These are phyloP conservation scores for Diaporthe sp. DNA, from an alignment of 2,329 filamentous ascomycete genomes.

Conservation along the genomic window DNA sequence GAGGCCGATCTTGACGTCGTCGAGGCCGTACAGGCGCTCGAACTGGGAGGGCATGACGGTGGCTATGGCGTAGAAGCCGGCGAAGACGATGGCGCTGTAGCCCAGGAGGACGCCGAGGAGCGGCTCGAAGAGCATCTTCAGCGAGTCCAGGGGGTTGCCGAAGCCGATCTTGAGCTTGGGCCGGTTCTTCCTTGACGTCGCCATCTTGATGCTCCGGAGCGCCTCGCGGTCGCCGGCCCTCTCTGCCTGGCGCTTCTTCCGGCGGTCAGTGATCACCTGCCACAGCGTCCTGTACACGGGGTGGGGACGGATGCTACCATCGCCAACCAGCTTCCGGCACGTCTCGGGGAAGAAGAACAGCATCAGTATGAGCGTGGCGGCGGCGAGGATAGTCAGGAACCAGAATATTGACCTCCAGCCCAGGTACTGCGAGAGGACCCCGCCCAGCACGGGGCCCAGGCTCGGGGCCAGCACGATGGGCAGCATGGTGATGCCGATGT, in stretches of 20 bases:
- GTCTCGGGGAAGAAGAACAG: conserved; percentile 62
- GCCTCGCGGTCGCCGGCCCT: conserved; percentile 27
- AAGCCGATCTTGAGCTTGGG: conserved; percentile 68
- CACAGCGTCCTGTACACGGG: conserved; percentile 46
- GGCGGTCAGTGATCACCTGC: conserved; percentile 45
- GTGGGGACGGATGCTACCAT: conserved; percentile 57
- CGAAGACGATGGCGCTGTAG: conserved; percentile 61
- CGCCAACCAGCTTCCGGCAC: conserved; percentile 58
- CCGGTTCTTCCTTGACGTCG: conserved; percentile 23
- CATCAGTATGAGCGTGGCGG: conserved; percentile 53
- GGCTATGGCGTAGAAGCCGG: conserved; percentile 64
- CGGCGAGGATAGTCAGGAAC: conserved; percentile 60
- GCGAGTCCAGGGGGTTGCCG: conserved; percentile 88
- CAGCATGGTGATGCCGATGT: conserved; percentile 67
- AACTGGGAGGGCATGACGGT: conserved; percentile 61
- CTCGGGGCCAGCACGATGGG: conserved; percentile 60
- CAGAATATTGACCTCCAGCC: conserved; percentile 68
- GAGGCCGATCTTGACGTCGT: conserved; percentile 67
- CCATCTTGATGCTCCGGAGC: conserved; percentile 29
- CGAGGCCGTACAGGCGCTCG: conserved; percentile 69
- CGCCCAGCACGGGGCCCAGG: conserved; percentile 63
- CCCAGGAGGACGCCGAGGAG: conserved; percentile 73
- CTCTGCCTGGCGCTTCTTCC: conserved; percentile 28
- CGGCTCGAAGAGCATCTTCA: conserved; percentile 85
- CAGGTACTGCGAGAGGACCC: conserved; percentile 61